Conservation (phyloP, 306 rosid species). For the Mimosa bimucronata region DNA sequence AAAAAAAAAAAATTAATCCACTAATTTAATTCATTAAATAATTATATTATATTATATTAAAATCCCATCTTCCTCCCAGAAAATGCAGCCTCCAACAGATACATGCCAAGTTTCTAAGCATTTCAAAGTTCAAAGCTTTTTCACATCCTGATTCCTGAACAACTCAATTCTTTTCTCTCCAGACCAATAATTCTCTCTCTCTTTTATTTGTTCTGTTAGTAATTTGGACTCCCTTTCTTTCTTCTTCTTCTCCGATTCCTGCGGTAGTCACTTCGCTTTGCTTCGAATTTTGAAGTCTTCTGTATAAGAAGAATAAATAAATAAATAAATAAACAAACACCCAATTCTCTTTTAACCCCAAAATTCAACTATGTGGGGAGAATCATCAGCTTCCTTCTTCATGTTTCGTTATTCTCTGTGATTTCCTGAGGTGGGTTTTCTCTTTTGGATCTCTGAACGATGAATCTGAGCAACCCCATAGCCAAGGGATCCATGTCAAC, state of each 20-base stretch:
- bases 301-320: neutral
- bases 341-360: conserved; percentile 19
- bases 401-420: conserved; percentile 23
- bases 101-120: conserved; percentile 39
- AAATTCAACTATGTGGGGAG: conserved; percentile 38
- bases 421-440: conserved; percentile 21
- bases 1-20: neutral
- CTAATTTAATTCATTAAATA: neutral
- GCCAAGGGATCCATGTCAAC: conserved; percentile 68
- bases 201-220: neutral
- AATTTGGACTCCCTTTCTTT: conserved; percentile 23
- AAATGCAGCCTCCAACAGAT: conserved; percentile 6
- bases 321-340: too few species aligned
- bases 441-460: conserved; percentile 44
- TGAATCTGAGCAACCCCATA: conserved; percentile 61
- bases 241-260: conserved; percentile 33
- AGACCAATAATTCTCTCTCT: neutral
- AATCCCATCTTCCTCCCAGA: neutral
- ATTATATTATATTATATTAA: neutral
- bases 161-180: neutral
- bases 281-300: conserved; percentile 32
- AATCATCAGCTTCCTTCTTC: conserved; percentile 7
- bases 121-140: conserved; percentile 39
- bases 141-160: conserved; percentile 10
- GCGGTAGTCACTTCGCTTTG: conserved; percentile 11